These are phyloP conservation scores for Pichia phayaonensis DNA, from an alignment of 805 yeast genomes.

Conservation along the genomic window DNA sequence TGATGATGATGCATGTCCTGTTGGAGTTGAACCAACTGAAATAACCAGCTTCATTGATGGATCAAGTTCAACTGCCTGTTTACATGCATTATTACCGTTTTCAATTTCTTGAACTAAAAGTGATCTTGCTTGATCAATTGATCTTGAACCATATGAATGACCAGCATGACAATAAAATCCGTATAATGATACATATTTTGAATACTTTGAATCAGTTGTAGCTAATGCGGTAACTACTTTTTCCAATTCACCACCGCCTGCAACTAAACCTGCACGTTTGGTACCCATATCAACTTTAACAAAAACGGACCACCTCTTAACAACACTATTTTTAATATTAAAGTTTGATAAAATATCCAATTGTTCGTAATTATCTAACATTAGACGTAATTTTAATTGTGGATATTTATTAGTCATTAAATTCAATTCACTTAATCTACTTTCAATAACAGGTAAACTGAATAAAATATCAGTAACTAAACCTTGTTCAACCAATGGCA, in stretches of 20 bases:
- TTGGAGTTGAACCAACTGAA: conserved; percentile 81
- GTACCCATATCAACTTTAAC: conserved; percentile 69
- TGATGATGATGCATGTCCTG: conserved; percentile 50
- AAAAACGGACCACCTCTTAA: conserved; percentile 53
- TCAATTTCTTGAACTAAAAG: conserved; percentile 48
- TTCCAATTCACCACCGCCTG: conserved; percentile 18
- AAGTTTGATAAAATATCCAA: conserved; percentile 38
- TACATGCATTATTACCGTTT: conserved; percentile 49
- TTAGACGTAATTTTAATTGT: conserved; percentile 32
- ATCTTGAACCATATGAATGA: conserved; percentile 51
- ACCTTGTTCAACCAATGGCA: conserved; percentile 13
- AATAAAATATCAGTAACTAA: conserved; percentile 39
- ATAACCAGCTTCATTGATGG: conserved; percentile 35
- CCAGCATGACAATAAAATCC: conserved; percentile 83
- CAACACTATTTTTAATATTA: conserved; percentile 16
- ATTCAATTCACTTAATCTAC: conserved; percentile 40
- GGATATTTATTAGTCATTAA: conserved; percentile 35
- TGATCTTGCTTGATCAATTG: conserved; percentile 38
- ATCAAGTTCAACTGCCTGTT: conserved; percentile 29
- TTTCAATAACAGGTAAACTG: conserved; percentile 51
- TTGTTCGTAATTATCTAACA: conserved; percentile 58
- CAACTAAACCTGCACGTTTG: conserved; percentile 52
- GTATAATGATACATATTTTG: conserved; percentile 36
- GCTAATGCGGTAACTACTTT: conserved; percentile 10
- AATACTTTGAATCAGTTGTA: conserved; percentile 19